Base-by-base conservation (phyloP, 768 basidiomycete species). In the Rhizopogon vulgaris region DNA sequence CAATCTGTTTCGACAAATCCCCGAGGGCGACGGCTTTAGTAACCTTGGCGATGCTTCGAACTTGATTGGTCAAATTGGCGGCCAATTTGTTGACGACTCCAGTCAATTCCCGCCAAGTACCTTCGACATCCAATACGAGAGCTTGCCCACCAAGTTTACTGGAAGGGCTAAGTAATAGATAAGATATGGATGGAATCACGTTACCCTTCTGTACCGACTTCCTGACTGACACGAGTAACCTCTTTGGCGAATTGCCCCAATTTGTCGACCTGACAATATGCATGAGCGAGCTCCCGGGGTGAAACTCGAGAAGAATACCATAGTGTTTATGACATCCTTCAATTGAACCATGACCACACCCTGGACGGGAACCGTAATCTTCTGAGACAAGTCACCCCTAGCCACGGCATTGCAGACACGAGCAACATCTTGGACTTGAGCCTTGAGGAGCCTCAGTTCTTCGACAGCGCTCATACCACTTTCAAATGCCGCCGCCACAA, bases 181-280 rank as follows among this genome's bases (percentile, higher is more conserved):
- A 28, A 49, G 50, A 71, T 69, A 68, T 43, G 71, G 71, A 30
- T 62, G 65, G 46, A 38, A 17, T 38, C 6, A 65, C 69, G 38
- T 34, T 49, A 82, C 81, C 81, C 83, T 76, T 87, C 85, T 51
- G 85, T 89, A 18, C 87, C 87, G 66, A 95, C 93, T 65, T 90
- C 87, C 65, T 85, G 84, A 58, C 79, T 80, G 52, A 90, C 87
- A 53, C 92, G 80, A 53, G 91, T 93, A 36, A 94, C 91, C 66
- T 94, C 91, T 64, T 85, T 85, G 34, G 94, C 93, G 68, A 97
- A 95, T 61, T 88, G 85, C 52, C 87, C 83, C 27, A 97, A 75
- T 60, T 80, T 77, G 63, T 84, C 83, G 56, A 83, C 82, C 82
- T 78, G 58, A 10, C 3, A 34, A 43, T 48, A 27, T 51, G 28